Evolutionary conservation across 2,329 filamentous ascomycete species (phyloP), one percentile per base, ranked within the genome.

Genomic region (Aspergillus persii): DNA sequence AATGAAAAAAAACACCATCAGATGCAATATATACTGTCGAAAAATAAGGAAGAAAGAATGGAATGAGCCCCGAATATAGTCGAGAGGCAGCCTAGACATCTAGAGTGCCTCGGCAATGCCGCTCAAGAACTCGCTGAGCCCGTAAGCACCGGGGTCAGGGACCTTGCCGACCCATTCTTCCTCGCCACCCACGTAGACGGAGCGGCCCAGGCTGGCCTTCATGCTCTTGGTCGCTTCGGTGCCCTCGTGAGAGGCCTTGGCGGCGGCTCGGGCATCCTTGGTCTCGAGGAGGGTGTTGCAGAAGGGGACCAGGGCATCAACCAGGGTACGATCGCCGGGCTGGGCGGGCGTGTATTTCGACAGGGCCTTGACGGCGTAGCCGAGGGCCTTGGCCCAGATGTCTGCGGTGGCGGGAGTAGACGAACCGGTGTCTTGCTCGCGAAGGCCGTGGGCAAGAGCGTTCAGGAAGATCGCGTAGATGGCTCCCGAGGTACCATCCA

Each of bases 241-340:
- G 0, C 89, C 95, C 50, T 86, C 81, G 63, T 85, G 84, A 0
- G 92, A 89, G 2, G 91, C 92, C 67, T 86, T 81, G 0, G 91
- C 92, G 7, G 95, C 93, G 71, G 86, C 81, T 64, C 85, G 83
- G 23, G 95, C 74, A 71, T 90, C 85, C 12, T 85, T 85, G 0
- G 86, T 87, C 69, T 83, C 76, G 6, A 77, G 81, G 2, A 98
- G 82, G 3, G 83, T 85, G 48, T 91, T 84, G 54, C 96, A 88
- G 72, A 98, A 99, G 1, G 95, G 95, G 62, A 90, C 85, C 53
- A 99, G 80, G 1, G 94, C 92, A 76, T 99, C 95, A 36, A 98
- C 85, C 39, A 98, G 79, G 0, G 95, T 99, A 53, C 95, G 84
- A 73, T 99, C 95, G 30, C 95, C 95, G 0, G 89, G 89, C 55